Evolutionary conservation across 495 filamentous ascomycete genomes (phyloP).

Genomic region (Hamigera avellanea): DNA sequence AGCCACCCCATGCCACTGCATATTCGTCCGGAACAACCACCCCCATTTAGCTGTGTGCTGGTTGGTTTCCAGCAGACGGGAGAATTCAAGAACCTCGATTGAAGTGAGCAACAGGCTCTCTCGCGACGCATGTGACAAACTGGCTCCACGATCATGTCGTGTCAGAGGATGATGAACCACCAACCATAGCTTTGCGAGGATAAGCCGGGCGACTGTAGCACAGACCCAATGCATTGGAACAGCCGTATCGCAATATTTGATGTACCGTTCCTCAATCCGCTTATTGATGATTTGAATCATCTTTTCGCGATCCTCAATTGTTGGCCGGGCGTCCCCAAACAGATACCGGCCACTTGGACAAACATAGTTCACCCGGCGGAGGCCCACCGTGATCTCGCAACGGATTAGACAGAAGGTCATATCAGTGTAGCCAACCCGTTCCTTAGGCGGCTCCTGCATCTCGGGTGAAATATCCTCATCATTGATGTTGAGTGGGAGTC

Average conservation of each 20-base stretch:
- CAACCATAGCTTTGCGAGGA: constrained; percentile 59
- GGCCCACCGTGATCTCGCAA: constrained; percentile 43
- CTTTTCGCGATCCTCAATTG: constrained; percentile 42
- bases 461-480: constrained; percentile 63
- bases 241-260: constrained; percentile 46
- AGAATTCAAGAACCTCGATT: constrained; percentile 67
- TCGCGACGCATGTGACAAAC: constrained; percentile 44
- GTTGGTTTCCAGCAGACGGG: constrained; percentile 48
- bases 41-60: constrained; percentile 52
- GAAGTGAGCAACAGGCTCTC: constrained; percentile 64
- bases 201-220: constrained; percentile 54
- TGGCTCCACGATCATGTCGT: constrained; percentile 18
- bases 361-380: constrained; percentile 29
- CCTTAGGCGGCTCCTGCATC: constrained; percentile 45
- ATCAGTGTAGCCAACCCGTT: constrained; percentile 55
- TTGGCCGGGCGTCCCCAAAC: constrained; percentile 10
- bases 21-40: constrained; percentile 75
- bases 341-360: constrained; percentile 15
- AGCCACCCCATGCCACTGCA: constrained; percentile 72
- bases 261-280: constrained; percentile 48
- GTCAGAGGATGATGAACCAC: constrained; percentile 49
- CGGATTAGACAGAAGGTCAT: constrained; percentile 70
- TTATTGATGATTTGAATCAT: constrained; percentile 53
- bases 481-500: constrained; percentile 67
- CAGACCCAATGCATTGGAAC: constrained; percentile 60